Conservation (phyloP, 495 filamentous ascomycete genomes). For the Apodospora peruviana region DNA sequence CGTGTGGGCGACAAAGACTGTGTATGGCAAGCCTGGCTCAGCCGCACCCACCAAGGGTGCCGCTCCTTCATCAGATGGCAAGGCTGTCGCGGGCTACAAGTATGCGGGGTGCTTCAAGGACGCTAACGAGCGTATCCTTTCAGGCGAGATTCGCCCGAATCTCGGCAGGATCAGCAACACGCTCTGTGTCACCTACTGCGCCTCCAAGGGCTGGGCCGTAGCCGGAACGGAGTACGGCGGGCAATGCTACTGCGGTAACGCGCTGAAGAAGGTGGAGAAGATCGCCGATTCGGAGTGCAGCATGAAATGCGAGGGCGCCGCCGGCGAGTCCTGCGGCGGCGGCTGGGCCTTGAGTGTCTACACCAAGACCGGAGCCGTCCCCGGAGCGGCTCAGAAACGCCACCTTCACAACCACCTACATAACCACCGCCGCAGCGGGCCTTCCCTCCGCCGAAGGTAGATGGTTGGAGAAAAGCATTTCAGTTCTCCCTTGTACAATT, state of each 20-base stretch:
- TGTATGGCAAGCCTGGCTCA: conserved; percentile 37
- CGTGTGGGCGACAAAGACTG: conserved; percentile 41
- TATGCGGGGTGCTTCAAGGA: conserved; percentile 32
- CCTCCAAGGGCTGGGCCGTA: conserved; percentile 41
- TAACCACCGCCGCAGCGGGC: not conserved
- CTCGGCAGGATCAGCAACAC: conserved; percentile 50
- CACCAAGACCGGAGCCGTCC: conserved; percentile 24
- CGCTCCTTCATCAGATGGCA: conserved; percentile 3
- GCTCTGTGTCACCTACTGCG: conserved; percentile 54
- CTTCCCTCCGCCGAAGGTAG: not conserved
- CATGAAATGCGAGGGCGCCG: conserved; percentile 41
- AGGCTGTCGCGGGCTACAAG: conserved; percentile 22
- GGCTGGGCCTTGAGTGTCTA: conserved; percentile 36
- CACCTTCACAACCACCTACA: conserved; percentile 6
- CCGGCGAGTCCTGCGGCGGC: conserved; percentile 41
- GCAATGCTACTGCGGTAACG: conserved; percentile 61
- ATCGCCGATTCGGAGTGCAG: conserved; percentile 38
- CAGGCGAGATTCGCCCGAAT: conserved; percentile 35
- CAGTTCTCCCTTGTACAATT: no score
- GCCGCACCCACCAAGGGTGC: conserved; percentile 10
- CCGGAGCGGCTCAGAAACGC: conserved; percentile 10
- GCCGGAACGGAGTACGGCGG: conserved; percentile 61
- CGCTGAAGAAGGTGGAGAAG: conserved; percentile 28
- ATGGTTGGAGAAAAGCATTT: no score
- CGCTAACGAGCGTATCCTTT: conserved; percentile 26